These are phyloP conservation scores for Plectranthus barbatus DNA, from an alignment of 257 asterid genomes.

Conservation along the genomic window DNA sequence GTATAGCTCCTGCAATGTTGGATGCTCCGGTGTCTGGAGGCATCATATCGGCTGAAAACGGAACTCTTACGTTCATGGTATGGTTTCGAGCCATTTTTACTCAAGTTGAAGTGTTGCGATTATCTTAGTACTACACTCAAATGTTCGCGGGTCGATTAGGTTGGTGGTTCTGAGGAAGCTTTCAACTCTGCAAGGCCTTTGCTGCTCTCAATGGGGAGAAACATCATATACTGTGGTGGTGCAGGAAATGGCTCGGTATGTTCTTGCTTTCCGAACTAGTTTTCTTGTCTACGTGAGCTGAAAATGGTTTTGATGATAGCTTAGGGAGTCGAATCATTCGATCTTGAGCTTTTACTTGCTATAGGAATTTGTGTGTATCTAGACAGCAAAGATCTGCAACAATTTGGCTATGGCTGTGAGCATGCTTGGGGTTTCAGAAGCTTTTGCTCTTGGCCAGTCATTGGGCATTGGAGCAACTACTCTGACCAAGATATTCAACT, in stretches of 20 bases:
- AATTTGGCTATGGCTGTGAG: conserved; percentile 93
- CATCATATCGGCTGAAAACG: conserved; percentile 76
- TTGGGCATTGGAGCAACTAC: conserved; percentile 66
- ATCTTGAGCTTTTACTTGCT: background rate
- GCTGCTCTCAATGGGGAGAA: conserved; percentile 86
- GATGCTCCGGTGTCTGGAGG: conserved; percentile 99
- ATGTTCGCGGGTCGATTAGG: conserved; percentile 24
- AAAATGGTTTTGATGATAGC: background rate
- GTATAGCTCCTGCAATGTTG: conserved; percentile 60
- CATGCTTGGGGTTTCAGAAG: conserved; percentile 97
- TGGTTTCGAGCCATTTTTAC: background rate
- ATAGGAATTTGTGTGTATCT: background rate
- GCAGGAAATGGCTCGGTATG: conserved; percentile 95
- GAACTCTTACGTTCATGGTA: conserved; percentile 97
- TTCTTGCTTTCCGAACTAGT: conserved; percentile 1
- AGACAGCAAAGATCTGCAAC: conserved; percentile 96
- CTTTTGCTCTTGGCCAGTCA: conserved; percentile 82
- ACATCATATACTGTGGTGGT: conserved; percentile 86
- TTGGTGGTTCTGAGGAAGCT: conserved; percentile 87
- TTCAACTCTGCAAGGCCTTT: conserved; percentile 59
- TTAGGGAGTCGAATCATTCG: background rate
- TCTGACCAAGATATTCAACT: conserved; percentile 68
- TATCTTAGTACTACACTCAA: background rate
- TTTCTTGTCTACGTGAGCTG: background rate
- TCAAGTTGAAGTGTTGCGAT: too few species aligned